These are phyloP conservation scores for Dillenia turbinata DNA, from an alignment of 164 flowering plant species.

Conservation along the genomic window DNA sequence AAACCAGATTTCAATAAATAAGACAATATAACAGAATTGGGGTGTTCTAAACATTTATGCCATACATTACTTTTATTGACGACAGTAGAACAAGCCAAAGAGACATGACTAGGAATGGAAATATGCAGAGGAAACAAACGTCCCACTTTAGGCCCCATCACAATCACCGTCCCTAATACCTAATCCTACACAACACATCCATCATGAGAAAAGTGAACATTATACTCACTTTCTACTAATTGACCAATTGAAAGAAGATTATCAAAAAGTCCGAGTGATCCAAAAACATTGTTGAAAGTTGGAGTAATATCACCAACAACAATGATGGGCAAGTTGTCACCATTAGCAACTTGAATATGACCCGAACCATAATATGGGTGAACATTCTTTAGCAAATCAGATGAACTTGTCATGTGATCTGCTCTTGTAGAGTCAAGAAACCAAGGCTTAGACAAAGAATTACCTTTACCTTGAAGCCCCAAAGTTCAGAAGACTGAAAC, in stretches of 20 bases:
- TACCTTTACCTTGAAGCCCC: conserved; percentile 1
- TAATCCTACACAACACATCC: too few relatives aligned
- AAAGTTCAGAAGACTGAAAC: neutral
- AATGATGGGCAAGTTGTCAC: neutral
- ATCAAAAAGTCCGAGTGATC: neutral
- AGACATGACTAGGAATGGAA: too few relatives aligned
- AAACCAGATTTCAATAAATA: neutral
- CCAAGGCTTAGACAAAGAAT: neutral
- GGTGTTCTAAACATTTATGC: too few relatives aligned
- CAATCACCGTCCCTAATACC: too few relatives aligned
- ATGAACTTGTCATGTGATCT: neutral
- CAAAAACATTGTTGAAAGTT: neutral
- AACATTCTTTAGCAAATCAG: neutral
- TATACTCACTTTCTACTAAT: neutral
- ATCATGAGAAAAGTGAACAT: neutral
- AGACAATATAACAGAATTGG: too few relatives aligned
- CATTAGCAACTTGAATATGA: neutral
- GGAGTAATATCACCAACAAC: neutral
- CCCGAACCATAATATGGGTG: neutral
- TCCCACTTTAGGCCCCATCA: too few relatives aligned
- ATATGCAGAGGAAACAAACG: too few relatives aligned
- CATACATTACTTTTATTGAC: too few relatives aligned
- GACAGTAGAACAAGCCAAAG: too few relatives aligned
- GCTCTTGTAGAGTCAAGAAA: neutral
- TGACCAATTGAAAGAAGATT: neutral